A percentile compares a stretch with the other conserved stretches of the same genome.
phyloP scores from a whole-genome alignment of 2,329 filamentous ascomycete genomes.

The Verticillium albo-atrum region DNA sequence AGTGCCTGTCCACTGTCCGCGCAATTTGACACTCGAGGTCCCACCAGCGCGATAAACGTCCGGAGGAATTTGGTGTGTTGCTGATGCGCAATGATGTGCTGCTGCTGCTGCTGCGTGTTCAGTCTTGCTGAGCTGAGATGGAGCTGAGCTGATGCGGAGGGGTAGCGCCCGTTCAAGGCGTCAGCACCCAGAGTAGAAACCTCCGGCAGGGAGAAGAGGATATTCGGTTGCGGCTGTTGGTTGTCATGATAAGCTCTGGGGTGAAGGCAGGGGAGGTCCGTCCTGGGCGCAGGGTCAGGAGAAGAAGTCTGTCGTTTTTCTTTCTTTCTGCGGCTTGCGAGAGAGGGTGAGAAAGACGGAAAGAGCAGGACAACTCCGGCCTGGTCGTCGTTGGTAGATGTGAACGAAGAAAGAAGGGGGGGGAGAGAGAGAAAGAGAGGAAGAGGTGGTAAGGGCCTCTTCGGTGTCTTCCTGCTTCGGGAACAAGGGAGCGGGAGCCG shows the following conservation, averaged over 20 bases:
- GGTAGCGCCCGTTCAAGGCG: slow-evolving; percentile 26
- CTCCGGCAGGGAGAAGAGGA: slow-evolving; percentile 35
- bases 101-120: background rate
- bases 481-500: slow-evolving; percentile 3
- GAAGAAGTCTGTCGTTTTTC: background rate
- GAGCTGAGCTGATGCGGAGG: background rate
- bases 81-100: background rate
- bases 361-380: background rate
- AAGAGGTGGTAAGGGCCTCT: background rate
- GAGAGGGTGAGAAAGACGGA: background rate
- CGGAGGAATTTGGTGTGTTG: background rate
- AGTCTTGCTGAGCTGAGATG: background rate
- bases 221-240: slow-evolving; percentile 26
- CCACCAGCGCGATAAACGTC: slow-evolving; percentile 4
- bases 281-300: background rate
- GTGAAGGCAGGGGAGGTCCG: background rate
- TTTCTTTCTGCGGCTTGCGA: background rate
- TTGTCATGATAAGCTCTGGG: slow-evolving; percentile 31
- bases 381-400: background rate
- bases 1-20: background rate
- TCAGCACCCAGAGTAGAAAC: slow-evolving; percentile 32
- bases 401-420: background rate
- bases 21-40: background rate
- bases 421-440: background rate
- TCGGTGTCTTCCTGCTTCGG: background rate